Base-by-base conservation (phyloP, 2,329 filamentous ascomycete species). In the Cladosporium halotolerans region DNA sequence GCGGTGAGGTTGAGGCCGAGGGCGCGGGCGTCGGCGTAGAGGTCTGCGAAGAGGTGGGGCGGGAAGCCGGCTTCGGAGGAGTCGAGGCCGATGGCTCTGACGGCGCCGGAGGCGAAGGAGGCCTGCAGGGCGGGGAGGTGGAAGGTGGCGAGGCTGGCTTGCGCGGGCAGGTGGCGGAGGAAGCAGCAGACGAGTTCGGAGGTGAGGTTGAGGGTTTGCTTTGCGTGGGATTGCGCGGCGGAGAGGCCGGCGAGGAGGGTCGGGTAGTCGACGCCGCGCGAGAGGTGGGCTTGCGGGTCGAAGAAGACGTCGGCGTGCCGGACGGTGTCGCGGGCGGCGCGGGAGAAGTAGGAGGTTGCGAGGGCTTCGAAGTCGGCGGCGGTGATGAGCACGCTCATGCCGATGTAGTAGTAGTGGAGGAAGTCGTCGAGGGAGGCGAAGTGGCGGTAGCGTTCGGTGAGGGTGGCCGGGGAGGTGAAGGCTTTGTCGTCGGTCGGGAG, bases 281-380 rank as follows among this genome's bases (percentile, higher is more conserved):
- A 72, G 4, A 81, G 78, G 68, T 91, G 88, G 1, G 84, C 85
- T 68, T 91, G 86, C 1, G 87, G 86, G 66, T 91, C 88, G 71
- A 91, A 90, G 72, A 89, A 91, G 58, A 89, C 78, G 68, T 91
- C 87, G 11, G 84, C 84, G 64, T 91, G 86, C 45, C 80, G 76
- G 3, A 89, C 82, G 36, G 81, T 81, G 57, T 89, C 82, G 1
- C 71, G 70, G 32, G 81, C 76, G 2, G 85, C 86, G 54, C 78
- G 80, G 32, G 74, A 64, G 67, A 90, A 86, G 71, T 91, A 91
- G 57, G 80, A 79, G 74, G 81, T 86, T 4, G 85, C 85, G 9
- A 92, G 76, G 50, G 79, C 79, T 66, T 87, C 84, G 62, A 88
- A 91, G 70, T 91, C 88, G n/a, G 73, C 70, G 14, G 77, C 72